phyloP scores from a whole-genome alignment of 192 early-diverging fungal species.

The Gigaspora rosea region DNA sequence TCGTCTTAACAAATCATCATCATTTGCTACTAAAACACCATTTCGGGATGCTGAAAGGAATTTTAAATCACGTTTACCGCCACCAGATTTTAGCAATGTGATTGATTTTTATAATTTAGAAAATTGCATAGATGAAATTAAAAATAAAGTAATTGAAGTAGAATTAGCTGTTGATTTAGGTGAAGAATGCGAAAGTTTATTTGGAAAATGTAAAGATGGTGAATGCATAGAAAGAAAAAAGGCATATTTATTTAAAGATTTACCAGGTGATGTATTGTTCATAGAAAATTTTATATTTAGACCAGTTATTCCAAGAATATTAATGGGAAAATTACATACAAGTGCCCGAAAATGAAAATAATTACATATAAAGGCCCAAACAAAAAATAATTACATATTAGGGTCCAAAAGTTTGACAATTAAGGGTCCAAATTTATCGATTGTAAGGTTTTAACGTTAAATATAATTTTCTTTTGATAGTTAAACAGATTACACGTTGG shows the following conservation, averaged over 20 bases:
- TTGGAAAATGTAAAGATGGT: background rate
- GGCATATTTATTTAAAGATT: slow-evolving; percentile 43
- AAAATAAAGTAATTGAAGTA: slow-evolving; percentile 35
- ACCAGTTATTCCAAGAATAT: too few relatives aligned
- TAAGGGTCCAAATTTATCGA: too few relatives aligned
- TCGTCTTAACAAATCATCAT: background rate
- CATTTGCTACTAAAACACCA: slow-evolving; percentile 55
- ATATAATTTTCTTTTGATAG: too few relatives aligned
- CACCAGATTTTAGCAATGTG: slow-evolving; percentile 54
- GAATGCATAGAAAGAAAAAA: background rate
- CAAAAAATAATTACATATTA: too few relatives aligned
- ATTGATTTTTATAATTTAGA: slow-evolving; percentile 55
- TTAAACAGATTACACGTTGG: too few relatives aligned
- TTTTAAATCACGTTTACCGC: slow-evolving; percentile 54
- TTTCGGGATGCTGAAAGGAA: slow-evolving; percentile 70
- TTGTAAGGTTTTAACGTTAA: too few relatives aligned
- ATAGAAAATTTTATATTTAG: too few relatives aligned
- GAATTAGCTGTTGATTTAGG: slow-evolving; percentile 35
- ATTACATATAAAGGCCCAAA: too few relatives aligned
- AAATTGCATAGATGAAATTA: slow-evolving; percentile 9
- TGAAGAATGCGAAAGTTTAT: background rate
- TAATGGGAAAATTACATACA: too few relatives aligned
- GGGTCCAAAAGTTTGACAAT: too few relatives aligned
- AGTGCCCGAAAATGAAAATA: too few relatives aligned
- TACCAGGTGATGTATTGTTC: slow-evolving; percentile 33